Conservation (phyloP, 345 rosid genomes). For the Sisymbrium altissimum region DNA sequence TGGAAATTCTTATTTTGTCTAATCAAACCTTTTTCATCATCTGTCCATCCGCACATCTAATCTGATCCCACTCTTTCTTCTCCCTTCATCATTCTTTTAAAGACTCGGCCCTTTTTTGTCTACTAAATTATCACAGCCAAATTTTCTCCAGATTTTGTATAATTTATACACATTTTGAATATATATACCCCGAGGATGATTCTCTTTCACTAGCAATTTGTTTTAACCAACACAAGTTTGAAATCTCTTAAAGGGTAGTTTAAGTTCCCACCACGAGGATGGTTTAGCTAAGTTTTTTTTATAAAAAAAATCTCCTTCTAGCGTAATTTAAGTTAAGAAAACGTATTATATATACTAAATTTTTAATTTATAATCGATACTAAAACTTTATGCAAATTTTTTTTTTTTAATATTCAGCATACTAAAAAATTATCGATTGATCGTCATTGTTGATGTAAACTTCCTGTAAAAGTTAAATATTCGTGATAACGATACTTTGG, state of each 20-base stretch:
- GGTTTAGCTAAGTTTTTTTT: no score
- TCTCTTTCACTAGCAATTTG: not conserved
- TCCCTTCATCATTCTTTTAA: slow-evolving; percentile 1
- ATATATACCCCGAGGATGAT: not conserved
- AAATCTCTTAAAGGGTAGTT: not conserved
- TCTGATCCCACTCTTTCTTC: slow-evolving; percentile 1
- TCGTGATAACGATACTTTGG: not conserved
- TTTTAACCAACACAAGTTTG: not conserved
- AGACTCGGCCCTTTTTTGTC: not conserved
- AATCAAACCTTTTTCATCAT: slow-evolving; percentile 4
- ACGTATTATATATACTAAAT: not conserved
- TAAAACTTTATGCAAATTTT: no score
- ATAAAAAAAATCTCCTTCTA: no score
- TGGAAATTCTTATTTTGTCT: not conserved
- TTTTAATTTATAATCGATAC: no score
- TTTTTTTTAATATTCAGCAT: no score
- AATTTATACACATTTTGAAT: not conserved
- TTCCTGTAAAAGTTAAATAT: not conserved
- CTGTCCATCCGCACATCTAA: not conserved
- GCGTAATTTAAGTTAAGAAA: no score
- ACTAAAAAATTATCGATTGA: no score
- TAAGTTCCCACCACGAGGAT: no score
- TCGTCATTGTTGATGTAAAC: no score
- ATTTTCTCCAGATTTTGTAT: not conserved
- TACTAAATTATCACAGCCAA: not conserved